Conservation (phyloP, 352 stramenopile species). For the Phytopythium vexans region DNA sequence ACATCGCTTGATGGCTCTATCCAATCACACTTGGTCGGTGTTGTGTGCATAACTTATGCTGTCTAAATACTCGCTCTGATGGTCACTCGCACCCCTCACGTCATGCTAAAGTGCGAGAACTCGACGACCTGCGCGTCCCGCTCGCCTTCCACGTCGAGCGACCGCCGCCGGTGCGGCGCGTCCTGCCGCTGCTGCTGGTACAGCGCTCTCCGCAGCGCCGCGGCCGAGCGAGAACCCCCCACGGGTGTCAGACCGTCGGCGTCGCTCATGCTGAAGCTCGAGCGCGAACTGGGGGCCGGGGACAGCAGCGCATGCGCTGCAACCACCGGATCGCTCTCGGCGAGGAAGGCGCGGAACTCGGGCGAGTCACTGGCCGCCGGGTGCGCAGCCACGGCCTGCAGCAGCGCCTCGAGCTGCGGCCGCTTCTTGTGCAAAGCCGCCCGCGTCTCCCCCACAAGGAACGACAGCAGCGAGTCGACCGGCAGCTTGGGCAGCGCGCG, state of each 20-base stretch:
- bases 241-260: constrained; percentile 1
- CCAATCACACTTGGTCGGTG: too few relatives aligned
- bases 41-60: too few relatives aligned
- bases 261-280: constrained; percentile 5
- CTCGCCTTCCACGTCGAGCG: constrained; percentile 2
- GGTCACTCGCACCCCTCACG: constrained; percentile 13
- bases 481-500: constrained; percentile 45
- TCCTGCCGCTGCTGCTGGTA: constrained; percentile 20
- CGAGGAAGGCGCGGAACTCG: constrained; percentile 68
- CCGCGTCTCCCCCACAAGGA: constrained; percentile 69
- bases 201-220: constrained; percentile 26
- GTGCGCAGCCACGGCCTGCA: constrained; percentile 63
- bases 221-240: constrained; percentile 30
- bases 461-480: constrained; percentile 54
- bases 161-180: background rate
- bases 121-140: constrained; percentile 14
- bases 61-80: background rate
- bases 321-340: constrained; percentile 40
- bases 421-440: constrained; percentile 64
- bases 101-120: constrained; percentile 57
- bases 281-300: background rate
- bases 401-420: constrained; percentile 50
- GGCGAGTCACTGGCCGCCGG: constrained; percentile 41
- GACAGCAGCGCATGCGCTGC: constrained; percentile 24
- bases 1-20: too few relatives aligned